These are phyloP conservation scores for Alternaria triticimaculans DNA, from an alignment of 2,329 filamentous ascomycete species.

Conservation along the genomic window DNA sequence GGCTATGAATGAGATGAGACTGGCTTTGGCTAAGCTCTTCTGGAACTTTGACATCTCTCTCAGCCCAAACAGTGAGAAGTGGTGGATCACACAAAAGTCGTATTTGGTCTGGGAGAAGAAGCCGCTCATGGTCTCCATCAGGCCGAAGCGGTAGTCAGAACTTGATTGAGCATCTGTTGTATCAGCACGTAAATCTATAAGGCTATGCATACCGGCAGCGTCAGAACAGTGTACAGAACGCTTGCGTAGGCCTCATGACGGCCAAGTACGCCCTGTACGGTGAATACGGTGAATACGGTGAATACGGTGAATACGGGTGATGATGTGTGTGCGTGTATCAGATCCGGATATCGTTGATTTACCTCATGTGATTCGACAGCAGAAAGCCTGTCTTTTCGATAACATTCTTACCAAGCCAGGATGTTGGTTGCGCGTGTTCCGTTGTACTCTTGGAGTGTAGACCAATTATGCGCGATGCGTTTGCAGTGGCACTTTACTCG, in stretches of 20 bases:
- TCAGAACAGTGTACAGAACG: not conserved
- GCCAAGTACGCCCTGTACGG: not conserved
- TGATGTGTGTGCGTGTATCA: not conserved
- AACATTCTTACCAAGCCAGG: not conserved
- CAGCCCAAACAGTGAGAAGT: not conserved
- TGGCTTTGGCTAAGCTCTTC: conserved; percentile 2
- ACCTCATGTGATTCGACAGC: not conserved
- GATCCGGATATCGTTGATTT: not conserved
- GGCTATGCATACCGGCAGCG: not conserved
- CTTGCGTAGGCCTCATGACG: not conserved
- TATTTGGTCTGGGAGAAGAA: conserved; percentile 7
- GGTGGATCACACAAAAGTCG: conserved; percentile 4
- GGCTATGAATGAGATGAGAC: conserved; percentile 5
- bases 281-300: not conserved
- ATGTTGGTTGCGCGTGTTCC: not conserved
- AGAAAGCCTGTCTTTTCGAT: not conserved
- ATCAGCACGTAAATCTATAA: not conserved
- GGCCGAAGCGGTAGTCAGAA: not conserved
- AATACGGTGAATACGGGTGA: not conserved
- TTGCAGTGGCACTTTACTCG: conserved; percentile 2
- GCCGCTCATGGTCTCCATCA: conserved; percentile 1
- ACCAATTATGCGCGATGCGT: not conserved
- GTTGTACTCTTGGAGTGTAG: not conserved
- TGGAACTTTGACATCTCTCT: conserved; percentile 3
- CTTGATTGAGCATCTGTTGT: not conserved